Conservation (phyloP, 1,284 basidiomycete species). For the Cerioporus squamosus region DNA sequence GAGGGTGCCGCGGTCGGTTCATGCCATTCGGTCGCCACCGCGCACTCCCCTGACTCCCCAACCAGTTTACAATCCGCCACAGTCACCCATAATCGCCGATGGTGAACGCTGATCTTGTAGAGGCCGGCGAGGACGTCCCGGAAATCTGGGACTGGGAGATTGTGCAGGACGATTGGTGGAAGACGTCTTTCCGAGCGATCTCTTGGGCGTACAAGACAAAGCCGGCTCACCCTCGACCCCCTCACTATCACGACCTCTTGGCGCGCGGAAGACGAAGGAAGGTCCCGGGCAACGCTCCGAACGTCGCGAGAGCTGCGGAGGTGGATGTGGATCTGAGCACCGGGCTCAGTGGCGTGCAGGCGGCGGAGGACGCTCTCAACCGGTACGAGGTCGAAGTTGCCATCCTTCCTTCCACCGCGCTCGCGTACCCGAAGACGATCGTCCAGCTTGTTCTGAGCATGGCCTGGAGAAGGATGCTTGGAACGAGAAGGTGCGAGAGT, state of each 20-base stretch:
- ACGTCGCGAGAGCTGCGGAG: constrained; percentile 7
- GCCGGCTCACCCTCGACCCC: constrained; percentile 30
- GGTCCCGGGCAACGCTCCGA: constrained; percentile 1
- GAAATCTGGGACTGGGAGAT: constrained; percentile 28
- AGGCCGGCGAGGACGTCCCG: constrained; percentile 15
- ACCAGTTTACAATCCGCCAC: not conserved
- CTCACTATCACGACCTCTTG: constrained; percentile 31
- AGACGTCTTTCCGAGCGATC: constrained; percentile 28
- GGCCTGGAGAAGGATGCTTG: constrained; percentile 20
- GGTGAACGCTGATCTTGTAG: constrained; percentile 7
- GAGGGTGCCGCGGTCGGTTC: constrained; percentile 11
- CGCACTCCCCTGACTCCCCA: constrained; percentile 15
- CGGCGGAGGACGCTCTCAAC: constrained; percentile 29
- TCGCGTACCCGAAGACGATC: constrained; percentile 6
- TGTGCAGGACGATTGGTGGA: constrained; percentile 30
- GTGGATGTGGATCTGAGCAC: constrained; percentile 30
- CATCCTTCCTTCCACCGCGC: constrained; percentile 19
- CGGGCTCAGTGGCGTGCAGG: constrained; percentile 31
- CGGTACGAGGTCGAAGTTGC: constrained; percentile 35
- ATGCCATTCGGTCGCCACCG: constrained; percentile 1
- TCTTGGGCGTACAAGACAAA: constrained; percentile 32
- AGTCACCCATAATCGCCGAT: not conserved
- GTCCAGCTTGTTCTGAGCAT: constrained; percentile 2
- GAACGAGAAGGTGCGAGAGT: constrained; percentile 27
- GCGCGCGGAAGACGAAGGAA: constrained; percentile 23